phyloP scores from a whole-genome alignment of 495 filamentous ascomycete species.

The Rostrohypoxylon terebratum region DNA sequence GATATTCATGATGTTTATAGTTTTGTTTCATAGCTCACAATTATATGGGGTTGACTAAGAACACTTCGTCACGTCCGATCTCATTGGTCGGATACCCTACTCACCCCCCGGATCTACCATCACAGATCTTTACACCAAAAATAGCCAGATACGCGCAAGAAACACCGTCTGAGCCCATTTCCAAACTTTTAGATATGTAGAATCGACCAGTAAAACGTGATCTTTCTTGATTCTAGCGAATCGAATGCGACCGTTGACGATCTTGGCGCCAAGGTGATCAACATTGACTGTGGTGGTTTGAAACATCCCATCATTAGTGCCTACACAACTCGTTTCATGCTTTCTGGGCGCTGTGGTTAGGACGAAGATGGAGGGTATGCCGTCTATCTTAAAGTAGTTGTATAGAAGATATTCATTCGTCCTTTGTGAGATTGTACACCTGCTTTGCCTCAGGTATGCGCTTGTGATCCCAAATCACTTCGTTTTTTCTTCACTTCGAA shows the following conservation, averaged over 20 bases:
- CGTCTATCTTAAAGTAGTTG: slow-evolving; percentile 22
- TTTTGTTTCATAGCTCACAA: slow-evolving; percentile 9
- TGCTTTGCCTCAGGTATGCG: slow-evolving; percentile 26
- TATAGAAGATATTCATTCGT: background rate
- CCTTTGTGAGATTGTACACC: slow-evolving; percentile 24
- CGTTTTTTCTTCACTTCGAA: slow-evolving; percentile 38
- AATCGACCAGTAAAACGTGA: slow-evolving; percentile 16
- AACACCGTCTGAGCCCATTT: slow-evolving; percentile 1
- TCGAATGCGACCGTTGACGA: background rate
- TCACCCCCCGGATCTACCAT: slow-evolving; percentile 1
- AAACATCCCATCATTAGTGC: slow-evolving; percentile 35
- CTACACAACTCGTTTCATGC: slow-evolving; percentile 33
- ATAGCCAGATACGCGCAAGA: slow-evolving; percentile 26
- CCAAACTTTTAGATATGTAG: slow-evolving; percentile 20
- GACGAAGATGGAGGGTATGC: background rate
- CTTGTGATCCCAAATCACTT: slow-evolving; percentile 28
- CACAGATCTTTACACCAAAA: slow-evolving; percentile 32
- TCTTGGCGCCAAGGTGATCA: slow-evolving; percentile 44
- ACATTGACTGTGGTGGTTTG: slow-evolving; percentile 24
- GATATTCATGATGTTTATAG: background rate
- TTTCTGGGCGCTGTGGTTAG: slow-evolving; percentile 8
- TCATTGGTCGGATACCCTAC: slow-evolving; percentile 9
- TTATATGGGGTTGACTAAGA: slow-evolving; percentile 1
- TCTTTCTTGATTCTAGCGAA: slow-evolving; percentile 25
- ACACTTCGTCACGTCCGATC: slow-evolving; percentile 8